phyloP scores from a whole-genome alignment of 768 basidiomycete species.

The Butyriboletus loyo region DNA sequence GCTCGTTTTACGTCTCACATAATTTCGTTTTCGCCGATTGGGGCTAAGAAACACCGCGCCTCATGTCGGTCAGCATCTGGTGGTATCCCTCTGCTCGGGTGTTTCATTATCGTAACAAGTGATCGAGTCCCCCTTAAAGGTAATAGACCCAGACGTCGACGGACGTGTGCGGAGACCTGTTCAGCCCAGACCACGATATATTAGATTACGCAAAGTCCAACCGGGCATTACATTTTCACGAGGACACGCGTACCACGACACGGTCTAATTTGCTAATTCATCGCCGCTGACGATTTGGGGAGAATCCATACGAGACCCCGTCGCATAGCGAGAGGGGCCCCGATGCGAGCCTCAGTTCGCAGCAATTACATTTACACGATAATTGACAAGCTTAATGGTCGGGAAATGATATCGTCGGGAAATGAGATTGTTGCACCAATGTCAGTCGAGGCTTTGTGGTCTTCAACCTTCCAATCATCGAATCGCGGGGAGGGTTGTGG shows the following conservation, averaged over 20 bases:
- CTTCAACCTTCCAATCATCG: not conserved
- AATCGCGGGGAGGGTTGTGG: not conserved
- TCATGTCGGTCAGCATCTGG: not conserved
- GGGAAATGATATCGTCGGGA: not conserved
- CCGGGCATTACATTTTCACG: not conserved
- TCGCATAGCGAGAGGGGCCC: not conserved
- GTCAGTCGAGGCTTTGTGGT: not conserved
- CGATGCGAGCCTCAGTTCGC: not conserved
- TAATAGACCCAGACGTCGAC: conserved; percentile 1
- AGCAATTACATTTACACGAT: not conserved
- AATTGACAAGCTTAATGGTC: not conserved
- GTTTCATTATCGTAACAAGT: not conserved
- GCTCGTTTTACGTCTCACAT: conserved; percentile 3
- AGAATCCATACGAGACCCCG: not conserved
- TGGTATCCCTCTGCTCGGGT: not conserved
- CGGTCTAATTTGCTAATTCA: not conserved
- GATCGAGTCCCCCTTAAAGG: not conserved
- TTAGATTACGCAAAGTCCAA: not conserved
- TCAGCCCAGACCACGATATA: not conserved
- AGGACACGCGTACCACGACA: not conserved
- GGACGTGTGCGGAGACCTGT: not conserved
- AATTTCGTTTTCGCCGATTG: not conserved
- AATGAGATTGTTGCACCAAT: not conserved
- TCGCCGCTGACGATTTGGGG: not conserved
- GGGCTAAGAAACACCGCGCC: not conserved